These are phyloP conservation scores for Podospora bellae-mahoneyi DNA, from an alignment of 495 filamentous ascomycete species.

Conservation along the genomic window DNA sequence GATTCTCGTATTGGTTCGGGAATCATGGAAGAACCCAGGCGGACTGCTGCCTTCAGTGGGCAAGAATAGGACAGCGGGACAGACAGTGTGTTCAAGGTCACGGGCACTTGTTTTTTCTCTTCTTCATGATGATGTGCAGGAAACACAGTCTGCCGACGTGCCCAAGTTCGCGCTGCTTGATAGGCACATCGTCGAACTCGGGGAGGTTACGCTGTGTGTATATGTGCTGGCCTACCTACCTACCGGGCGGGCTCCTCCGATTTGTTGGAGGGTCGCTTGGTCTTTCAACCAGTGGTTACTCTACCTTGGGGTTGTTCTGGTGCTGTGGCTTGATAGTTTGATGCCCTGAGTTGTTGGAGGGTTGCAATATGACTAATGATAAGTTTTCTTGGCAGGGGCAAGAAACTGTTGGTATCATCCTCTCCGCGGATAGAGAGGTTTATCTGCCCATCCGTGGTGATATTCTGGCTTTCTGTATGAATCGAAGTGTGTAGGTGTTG, in stretches of 20 bases:
- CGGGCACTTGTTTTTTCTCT: background rate
- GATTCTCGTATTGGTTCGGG: background rate
- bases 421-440: no score
- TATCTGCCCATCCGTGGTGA: no score
- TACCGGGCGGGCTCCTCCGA: background rate
- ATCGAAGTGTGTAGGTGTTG: no score
- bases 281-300: no score
- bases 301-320: no score
- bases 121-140: background rate
- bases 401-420: no score
- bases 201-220: no score
- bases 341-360: no score
- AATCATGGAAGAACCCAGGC: background rate
- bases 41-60: background rate
- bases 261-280: background rate
- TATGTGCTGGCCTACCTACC: background rate
- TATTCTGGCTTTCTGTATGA: no score
- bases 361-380: no score
- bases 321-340: no score
- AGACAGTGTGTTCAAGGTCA: background rate
- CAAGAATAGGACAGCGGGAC: background rate
- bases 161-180: background rate
- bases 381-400: no score
- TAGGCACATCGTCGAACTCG: background rate
- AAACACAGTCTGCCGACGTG: background rate